These are phyloP conservation scores for Beta lomatogona DNA, from an alignment of 179 eudicot genomes.

Conservation along the genomic window DNA sequence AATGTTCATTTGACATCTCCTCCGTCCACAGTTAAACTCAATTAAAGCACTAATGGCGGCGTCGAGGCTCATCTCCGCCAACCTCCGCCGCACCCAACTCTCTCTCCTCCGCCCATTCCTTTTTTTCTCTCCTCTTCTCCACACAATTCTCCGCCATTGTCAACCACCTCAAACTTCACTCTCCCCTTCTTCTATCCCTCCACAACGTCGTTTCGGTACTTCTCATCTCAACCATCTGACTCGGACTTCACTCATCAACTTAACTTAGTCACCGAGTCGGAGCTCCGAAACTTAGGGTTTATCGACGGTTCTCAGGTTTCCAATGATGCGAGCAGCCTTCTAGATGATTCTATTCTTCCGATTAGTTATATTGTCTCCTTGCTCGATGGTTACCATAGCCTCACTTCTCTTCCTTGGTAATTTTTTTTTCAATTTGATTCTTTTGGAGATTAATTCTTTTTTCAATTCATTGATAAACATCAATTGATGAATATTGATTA, in stretches of 20 bases:
- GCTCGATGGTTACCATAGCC: slow-evolving; percentile 59
- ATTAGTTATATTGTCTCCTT: slow-evolving; percentile 46
- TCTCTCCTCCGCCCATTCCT: slow-evolving; percentile 18
- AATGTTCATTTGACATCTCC: background rate
- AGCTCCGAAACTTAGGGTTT: slow-evolving; percentile 34
- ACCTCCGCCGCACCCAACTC: slow-evolving; percentile 19
- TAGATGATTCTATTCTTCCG: slow-evolving; percentile 54
- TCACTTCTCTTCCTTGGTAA: slow-evolving; percentile 78
- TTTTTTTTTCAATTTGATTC: background rate
- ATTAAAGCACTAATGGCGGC: slow-evolving; percentile 32
- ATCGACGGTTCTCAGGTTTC: slow-evolving; percentile 35
- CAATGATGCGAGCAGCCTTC: slow-evolving; percentile 16
- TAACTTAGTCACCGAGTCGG: slow-evolving; percentile 42
- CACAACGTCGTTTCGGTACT: slow-evolving; percentile 34
- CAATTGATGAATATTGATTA: too few species aligned
- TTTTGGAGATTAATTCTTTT: too few species aligned
- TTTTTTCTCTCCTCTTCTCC: slow-evolving; percentile 18
- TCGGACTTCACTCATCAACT: slow-evolving; percentile 22
- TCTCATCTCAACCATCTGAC: slow-evolving; percentile 39
- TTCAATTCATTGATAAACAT: too few species aligned
- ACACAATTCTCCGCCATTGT: slow-evolving; percentile 5
- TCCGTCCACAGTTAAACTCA: background rate
- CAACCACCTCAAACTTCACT: slow-evolving; percentile 12
- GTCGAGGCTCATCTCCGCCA: slow-evolving; percentile 29
- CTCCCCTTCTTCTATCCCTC: slow-evolving; percentile 5